Conservation (phyloP, 106 monocot genomes). For the Allium sativum region DNA sequence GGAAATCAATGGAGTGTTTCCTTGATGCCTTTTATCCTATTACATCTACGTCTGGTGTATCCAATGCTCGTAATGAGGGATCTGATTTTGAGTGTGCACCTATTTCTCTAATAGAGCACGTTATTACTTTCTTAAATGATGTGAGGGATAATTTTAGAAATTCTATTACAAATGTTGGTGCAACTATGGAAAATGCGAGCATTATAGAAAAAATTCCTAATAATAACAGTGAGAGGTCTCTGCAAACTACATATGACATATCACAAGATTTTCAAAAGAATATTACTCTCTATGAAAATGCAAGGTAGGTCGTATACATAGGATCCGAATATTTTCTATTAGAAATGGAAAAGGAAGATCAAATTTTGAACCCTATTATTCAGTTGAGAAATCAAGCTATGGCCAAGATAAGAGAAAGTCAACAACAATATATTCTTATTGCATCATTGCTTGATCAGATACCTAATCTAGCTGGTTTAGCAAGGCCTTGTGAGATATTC, state of each 20-base stretch:
- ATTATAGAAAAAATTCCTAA: constrained; percentile 7
- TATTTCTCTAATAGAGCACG: constrained; percentile 68
- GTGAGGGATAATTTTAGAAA: constrained; percentile 72
- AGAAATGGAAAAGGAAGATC: constrained; percentile 85
- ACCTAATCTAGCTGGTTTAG: constrained; percentile 95
- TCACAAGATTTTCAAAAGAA: constrained; percentile 81
- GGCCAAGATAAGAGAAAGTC: constrained; percentile 36
- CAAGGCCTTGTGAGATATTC: constrained; percentile 91
- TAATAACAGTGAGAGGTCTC: neutral
- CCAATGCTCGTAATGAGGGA: constrained; percentile 55
- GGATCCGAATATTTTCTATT: constrained; percentile 10
- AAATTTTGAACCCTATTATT: constrained; percentile 39
- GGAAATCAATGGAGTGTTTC: constrained; percentile 80
- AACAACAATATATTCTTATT: constrained; percentile 73
- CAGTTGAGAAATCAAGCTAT: constrained; percentile 50
- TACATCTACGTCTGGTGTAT: constrained; percentile 51
- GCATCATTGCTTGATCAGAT: constrained; percentile 91
- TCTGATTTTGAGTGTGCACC: constrained; percentile 89
- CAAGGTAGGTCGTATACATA: neutral
- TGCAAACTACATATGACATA: constrained; percentile 9
- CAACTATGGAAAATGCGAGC: constrained; percentile 49
- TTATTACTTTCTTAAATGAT: constrained; percentile 72
- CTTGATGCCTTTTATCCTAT: constrained; percentile 74
- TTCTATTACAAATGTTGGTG: constrained; percentile 56
- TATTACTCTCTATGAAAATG: constrained; percentile 40